These are phyloP conservation scores for Neolecta irregularis DNA, from an alignment of 1,139 yeast species.

Conservation along the genomic window DNA sequence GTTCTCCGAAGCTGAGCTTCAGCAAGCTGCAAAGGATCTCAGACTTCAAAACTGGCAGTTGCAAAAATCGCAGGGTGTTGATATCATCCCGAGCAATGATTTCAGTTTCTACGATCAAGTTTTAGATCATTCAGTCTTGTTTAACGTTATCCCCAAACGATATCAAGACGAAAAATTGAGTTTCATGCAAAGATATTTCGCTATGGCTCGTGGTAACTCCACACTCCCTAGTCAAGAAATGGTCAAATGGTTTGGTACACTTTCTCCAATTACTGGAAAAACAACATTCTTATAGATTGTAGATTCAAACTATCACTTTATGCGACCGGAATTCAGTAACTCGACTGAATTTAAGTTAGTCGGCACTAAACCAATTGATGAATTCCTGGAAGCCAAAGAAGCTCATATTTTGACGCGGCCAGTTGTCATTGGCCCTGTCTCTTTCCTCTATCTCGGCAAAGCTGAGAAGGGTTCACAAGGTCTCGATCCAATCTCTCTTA, in stretches of 20 bases:
- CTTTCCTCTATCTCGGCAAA: conserved; percentile 90
- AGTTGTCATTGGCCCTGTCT: conserved; percentile 88
- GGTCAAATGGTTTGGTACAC: conserved; percentile 99
- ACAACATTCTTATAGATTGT: too few relatives aligned
- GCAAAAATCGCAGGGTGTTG: conserved; percentile 95
- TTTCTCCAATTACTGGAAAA: too few relatives aligned
- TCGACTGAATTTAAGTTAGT: conserved; percentile 89
- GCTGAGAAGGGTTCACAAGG: conserved; percentile 95
- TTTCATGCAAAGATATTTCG: conserved; percentile 83
- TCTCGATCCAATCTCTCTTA: conserved; percentile 77
- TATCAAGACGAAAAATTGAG: conserved; percentile 84
- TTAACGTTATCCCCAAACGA: conserved; percentile 93
- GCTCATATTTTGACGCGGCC: conserved; percentile 96
- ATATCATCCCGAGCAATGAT: conserved; percentile 91
- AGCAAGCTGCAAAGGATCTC: conserved; percentile 86
- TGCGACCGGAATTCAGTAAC: conserved; percentile 96
- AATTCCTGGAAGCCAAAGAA: conserved; percentile 93
- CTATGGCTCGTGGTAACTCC: conserved; percentile 99
- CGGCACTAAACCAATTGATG: conserved; percentile 93
- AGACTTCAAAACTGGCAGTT: conserved; percentile 96
- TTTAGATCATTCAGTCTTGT: conserved; percentile 76
- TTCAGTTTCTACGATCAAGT: conserved; percentile 97
- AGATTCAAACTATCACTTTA: conserved; percentile 99
- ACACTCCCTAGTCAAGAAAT: conserved; percentile 82
- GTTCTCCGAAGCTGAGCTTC: conserved; percentile 69